Evolutionary conservation across 2,329 filamentous ascomycete species (phyloP).

Genomic region (Hypoxylon sp.): DNA sequence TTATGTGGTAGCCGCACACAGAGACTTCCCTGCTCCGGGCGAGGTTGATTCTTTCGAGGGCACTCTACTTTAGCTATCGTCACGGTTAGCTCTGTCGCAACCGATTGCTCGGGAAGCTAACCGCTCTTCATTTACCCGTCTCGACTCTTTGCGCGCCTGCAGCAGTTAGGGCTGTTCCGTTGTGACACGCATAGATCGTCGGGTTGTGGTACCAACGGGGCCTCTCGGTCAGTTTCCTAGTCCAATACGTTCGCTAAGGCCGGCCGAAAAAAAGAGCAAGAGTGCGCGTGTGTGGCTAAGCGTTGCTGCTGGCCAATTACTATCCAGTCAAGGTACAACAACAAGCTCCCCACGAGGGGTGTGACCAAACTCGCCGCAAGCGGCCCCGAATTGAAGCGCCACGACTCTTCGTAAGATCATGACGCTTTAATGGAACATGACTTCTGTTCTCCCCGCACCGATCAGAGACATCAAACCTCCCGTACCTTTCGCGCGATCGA

Average conservation of each 20-base stretch:
- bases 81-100: slow-evolving; percentile 31
- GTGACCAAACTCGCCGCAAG: slow-evolving; percentile 32
- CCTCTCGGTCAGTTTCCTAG: slow-evolving; percentile 42
- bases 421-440: slow-evolving; percentile 57
- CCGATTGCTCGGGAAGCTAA: slow-evolving; percentile 27
- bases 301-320: slow-evolving; percentile 44
- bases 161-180: slow-evolving; percentile 29
- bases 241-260: slow-evolving; percentile 45
- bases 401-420: slow-evolving; percentile 46
- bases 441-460: slow-evolving; percentile 60
- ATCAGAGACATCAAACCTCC: slow-evolving; percentile 58
- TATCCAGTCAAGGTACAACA: slow-evolving; percentile 32
- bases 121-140: slow-evolving; percentile 27
- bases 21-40: slow-evolving; percentile 29
- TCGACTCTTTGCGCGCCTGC: slow-evolving; percentile 31
- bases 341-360: slow-evolving; percentile 35
- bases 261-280: slow-evolving; percentile 23
- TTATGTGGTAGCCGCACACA: slow-evolving; percentile 44
- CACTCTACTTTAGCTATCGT: slow-evolving; percentile 28
- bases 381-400: slow-evolving; percentile 38
- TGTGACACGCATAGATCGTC: slow-evolving; percentile 47
- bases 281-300: slow-evolving; percentile 33
- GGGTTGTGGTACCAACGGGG: slow-evolving; percentile 48
- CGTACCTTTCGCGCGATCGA: slow-evolving; percentile 59
- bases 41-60: slow-evolving; percentile 42